Conservation (phyloP, 495 filamentous ascomycete species). For the Clavariopsis aquatica region DNA sequence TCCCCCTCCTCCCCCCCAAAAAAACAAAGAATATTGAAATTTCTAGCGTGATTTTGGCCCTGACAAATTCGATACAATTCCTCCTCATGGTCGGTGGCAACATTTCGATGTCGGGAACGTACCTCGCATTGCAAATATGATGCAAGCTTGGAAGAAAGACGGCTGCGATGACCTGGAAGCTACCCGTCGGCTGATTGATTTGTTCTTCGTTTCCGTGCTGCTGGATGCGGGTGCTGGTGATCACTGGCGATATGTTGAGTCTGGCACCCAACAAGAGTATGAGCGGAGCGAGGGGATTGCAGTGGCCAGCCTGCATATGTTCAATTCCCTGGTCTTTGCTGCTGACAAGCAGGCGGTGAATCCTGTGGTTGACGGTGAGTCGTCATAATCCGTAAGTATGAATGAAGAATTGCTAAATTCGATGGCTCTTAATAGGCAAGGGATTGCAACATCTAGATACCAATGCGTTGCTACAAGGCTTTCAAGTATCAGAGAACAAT, state of each 20-base stretch:
- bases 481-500: constrained; percentile 80
- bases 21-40: too few species aligned
- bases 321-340: constrained; percentile 88
- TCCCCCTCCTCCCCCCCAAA: too few species aligned
- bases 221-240: constrained; percentile 84
- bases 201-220: constrained; percentile 85
- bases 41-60: constrained; percentile 1
- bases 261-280: constrained; percentile 80
- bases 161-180: constrained; percentile 66
- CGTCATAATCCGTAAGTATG: background rate
- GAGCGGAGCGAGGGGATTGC: constrained; percentile 87
- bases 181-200: constrained; percentile 74
- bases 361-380: background rate
- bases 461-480: constrained; percentile 69
- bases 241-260: constrained; percentile 82
- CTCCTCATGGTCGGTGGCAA: constrained; percentile 58
- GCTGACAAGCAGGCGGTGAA: constrained; percentile 77
- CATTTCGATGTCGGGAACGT: constrained; percentile 84
- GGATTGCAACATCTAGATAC: constrained; percentile 74
- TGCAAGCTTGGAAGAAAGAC: constrained; percentile 61
- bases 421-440: constrained; percentile 57
- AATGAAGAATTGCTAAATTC: background rate
- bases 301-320: constrained; percentile 95
- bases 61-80: constrained; percentile 16
- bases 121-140: constrained; percentile 71